Conservation (phyloP, 192 early-diverging fungal genomes). For the Chytriomyces sp. region DNA sequence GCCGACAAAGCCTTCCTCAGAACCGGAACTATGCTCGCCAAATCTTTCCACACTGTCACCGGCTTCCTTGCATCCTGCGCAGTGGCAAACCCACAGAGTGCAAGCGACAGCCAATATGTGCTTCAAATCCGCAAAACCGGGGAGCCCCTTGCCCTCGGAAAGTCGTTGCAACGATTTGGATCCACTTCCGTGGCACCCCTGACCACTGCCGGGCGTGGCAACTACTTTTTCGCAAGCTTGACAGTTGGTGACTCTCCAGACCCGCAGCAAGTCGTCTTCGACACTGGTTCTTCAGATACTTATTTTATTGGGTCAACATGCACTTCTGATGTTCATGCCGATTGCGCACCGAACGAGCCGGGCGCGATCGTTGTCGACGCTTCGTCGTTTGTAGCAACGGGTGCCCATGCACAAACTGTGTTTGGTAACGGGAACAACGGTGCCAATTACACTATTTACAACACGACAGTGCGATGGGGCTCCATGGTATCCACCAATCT, state of each 20-base stretch:
- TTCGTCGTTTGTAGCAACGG: not conserved
- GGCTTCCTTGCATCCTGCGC: no score
- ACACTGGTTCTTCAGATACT: slow-evolving; percentile 16
- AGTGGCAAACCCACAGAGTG: no score
- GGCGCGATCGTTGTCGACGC: not conserved
- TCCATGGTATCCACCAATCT: slow-evolving; percentile 14
- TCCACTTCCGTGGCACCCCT: no score
- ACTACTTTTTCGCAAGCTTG: slow-evolving; percentile 29
- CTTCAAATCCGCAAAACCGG: no score
- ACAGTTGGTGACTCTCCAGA: slow-evolving; percentile 46
- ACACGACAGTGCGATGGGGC: slow-evolving; percentile 25
- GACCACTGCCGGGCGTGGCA: not conserved
- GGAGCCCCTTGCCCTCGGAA: no score
- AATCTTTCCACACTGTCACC: no score
- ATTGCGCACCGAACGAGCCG: not conserved
- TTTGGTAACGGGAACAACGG: slow-evolving; percentile 1
- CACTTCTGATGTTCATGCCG: slow-evolving; percentile 50
- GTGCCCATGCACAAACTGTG: not conserved
- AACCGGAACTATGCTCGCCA: no score
- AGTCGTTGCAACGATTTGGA: no score
- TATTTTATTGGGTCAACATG: slow-evolving; percentile 5
- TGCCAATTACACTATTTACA: slow-evolving; percentile 15
- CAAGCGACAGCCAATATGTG: no score
- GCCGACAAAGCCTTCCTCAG: no score
- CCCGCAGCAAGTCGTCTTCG: slow-evolving; percentile 50